These are phyloP conservation scores for Chaetomium globosum DNA, from an alignment of 2,329 filamentous ascomycete genomes.

Conservation along the genomic window DNA sequence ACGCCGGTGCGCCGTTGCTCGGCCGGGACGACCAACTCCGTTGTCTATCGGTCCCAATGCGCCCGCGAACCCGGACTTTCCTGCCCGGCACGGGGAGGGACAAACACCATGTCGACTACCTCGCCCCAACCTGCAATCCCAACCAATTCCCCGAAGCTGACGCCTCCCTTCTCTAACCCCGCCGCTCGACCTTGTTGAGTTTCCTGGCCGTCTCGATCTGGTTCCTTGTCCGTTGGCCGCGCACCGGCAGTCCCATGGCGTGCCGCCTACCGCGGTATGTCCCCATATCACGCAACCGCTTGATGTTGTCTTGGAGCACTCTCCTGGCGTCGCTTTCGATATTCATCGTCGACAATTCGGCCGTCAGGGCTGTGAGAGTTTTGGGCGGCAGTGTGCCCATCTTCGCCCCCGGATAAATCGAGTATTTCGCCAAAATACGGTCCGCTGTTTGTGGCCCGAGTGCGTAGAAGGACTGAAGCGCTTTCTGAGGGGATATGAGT, in stretches of 20 bases:
- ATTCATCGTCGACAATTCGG: conserved; percentile 86
- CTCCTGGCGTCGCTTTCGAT: conserved; percentile 86
- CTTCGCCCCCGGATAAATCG: conserved; percentile 81
- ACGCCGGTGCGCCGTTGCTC: conserved; percentile 6
- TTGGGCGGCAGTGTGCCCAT: conserved; percentile 74
- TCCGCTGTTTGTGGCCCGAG: conserved; percentile 71
- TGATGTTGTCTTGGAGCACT: conserved; percentile 81
- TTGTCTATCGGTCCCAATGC: conserved; percentile 8
- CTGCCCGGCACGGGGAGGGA: conserved; percentile 11
- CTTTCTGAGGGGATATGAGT: conserved; percentile 54
- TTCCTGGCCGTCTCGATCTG: conserved; percentile 66
- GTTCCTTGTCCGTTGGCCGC: conserved; percentile 84
- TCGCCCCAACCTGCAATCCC: conserved; percentile 7
- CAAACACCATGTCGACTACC: conserved; percentile 7
- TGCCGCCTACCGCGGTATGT: conserved; percentile 86
- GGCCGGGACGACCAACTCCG: background rate
- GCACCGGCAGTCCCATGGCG: conserved; percentile 87
- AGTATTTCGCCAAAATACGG: conserved; percentile 82
- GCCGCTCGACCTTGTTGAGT: conserved; percentile 61
- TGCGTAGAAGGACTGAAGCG: conserved; percentile 83
- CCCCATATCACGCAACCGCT: conserved; percentile 84
- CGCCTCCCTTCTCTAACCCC: conserved; percentile 39
- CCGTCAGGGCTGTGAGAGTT: conserved; percentile 79
- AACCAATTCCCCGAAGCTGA: background rate
- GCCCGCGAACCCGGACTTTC: conserved; percentile 5